Evolutionary conservation across 495 filamentous ascomycete genomes (phyloP).

Genomic region (Aspergillus homomorphus): DNA sequence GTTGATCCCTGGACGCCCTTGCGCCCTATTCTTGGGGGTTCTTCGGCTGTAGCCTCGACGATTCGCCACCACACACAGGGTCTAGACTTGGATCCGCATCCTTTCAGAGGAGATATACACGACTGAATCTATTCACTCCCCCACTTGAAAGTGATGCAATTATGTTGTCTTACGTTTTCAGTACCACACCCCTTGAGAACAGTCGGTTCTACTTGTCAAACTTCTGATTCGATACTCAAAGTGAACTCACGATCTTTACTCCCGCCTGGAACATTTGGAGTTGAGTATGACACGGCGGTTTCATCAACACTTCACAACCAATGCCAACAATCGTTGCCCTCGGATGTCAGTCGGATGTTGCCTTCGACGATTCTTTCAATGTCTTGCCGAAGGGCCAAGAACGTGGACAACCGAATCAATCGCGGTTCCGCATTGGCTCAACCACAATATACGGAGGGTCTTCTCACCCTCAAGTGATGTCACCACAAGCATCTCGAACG

Average conservation of each 20-base stretch:
- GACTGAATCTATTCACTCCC: not conserved
- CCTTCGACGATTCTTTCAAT: not conserved
- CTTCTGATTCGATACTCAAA: not conserved
- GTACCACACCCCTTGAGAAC: not conserved
- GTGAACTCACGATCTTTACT: too few relatives aligned
- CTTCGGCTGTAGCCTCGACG: constrained; percentile 9
- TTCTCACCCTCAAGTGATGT: not conserved
- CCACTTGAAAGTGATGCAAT: not conserved
- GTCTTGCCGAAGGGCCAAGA: not conserved
- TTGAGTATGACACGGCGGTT: not conserved
- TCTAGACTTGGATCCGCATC: constrained; percentile 7
- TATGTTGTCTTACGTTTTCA: not conserved
- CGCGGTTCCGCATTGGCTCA: not conserved
- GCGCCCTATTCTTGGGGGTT: constrained; percentile 17
- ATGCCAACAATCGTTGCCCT: not conserved
- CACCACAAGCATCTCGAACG: not conserved
- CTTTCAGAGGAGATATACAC: not conserved
- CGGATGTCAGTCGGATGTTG: not conserved
- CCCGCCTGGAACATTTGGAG: too few relatives aligned
- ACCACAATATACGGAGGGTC: not conserved
- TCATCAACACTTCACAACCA: not conserved
- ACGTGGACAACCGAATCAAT: not conserved
- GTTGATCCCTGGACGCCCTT: constrained; percentile 14
- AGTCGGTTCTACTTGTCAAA: not conserved
- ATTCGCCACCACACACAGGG: not conserved